Evolutionary conservation across 345 rosid species (phyloP).

Genomic region (Stellera chamaejasme): DNA sequence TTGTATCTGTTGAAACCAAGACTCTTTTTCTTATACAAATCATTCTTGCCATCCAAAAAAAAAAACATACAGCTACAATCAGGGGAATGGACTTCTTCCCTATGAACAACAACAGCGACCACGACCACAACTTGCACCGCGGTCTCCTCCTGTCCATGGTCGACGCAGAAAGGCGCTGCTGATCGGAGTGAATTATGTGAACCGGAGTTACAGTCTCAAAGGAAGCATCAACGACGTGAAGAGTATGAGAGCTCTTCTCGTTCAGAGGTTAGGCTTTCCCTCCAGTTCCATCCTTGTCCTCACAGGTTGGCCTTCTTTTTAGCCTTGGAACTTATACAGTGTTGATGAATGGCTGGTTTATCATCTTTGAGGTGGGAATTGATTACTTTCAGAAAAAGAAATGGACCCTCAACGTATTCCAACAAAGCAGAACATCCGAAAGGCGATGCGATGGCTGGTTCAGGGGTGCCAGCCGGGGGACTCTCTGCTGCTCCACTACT

Average conservation of each 20-base stretch:
- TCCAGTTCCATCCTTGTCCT: conserved; percentile 33
- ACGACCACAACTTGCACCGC: conserved; percentile 8
- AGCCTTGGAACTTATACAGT: background rate
- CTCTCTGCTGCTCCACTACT: conserved; percentile 75
- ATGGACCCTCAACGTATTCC: conserved; percentile 41
- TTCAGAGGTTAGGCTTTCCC: conserved; percentile 44
- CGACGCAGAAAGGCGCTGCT: conserved; percentile 56
- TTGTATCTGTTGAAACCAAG: too few relatives aligned
- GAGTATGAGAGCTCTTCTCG: conserved; percentile 45
- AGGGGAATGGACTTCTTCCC: background rate
- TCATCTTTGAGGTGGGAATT: too few relatives aligned
- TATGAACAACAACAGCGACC: background rate
- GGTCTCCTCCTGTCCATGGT: conserved; percentile 24
- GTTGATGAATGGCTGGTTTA: too few relatives aligned
- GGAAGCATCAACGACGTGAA: conserved; percentile 57
- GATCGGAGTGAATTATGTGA: conserved; percentile 45
- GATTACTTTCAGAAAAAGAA: conserved; percentile 50
- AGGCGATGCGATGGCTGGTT: conserved; percentile 64
- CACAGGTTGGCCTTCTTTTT: conserved; percentile 18
- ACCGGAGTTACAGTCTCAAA: conserved; percentile 35
- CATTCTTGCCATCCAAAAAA: too few relatives aligned
- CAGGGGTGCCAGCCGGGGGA: conserved; percentile 62
- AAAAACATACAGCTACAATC: background rate
- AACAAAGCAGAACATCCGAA: conserved; percentile 59
- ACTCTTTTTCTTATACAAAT: too few relatives aligned